phyloP scores from a whole-genome alignment of 2,329 filamentous ascomycete genomes.

The Fusarium newnesense region DNA sequence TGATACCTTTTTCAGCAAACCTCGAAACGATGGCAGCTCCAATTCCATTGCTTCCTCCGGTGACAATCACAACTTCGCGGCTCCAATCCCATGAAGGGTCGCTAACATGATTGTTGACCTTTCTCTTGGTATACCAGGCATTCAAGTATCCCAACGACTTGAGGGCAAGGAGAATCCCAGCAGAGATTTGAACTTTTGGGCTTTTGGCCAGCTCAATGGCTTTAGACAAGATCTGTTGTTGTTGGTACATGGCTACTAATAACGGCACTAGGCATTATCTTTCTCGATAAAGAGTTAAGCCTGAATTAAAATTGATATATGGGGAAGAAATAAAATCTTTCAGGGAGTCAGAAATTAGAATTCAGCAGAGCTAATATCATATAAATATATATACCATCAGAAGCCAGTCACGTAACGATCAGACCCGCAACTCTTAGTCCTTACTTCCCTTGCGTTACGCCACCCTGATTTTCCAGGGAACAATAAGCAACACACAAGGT shows the following conservation, averaged over 20 bases:
- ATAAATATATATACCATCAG: not conserved
- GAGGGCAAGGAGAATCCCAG: not conserved
- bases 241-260: not conserved
- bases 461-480: no score
- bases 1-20: not conserved
- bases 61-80: not conserved
- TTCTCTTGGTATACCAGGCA: not conserved
- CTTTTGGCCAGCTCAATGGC: not conserved
- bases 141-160: not conserved
- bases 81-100: not conserved
- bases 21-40: not conserved
- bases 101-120: not conserved
- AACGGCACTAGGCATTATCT: fast-evolving
- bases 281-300: not conserved
- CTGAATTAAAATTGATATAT: fast-evolving
- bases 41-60: not conserved
- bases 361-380: fast-evolving
- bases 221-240: not conserved
- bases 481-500: fast-evolving
- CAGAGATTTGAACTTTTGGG: not conserved
- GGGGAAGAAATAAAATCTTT: fast-evolving
- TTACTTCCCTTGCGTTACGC: fast-evolving
- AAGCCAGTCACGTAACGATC: not conserved
- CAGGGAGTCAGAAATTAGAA: fast-evolving
- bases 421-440: not conserved